Conservation (phyloP, 306 rosid species). For the Pterocarpus macrocarpus region DNA sequence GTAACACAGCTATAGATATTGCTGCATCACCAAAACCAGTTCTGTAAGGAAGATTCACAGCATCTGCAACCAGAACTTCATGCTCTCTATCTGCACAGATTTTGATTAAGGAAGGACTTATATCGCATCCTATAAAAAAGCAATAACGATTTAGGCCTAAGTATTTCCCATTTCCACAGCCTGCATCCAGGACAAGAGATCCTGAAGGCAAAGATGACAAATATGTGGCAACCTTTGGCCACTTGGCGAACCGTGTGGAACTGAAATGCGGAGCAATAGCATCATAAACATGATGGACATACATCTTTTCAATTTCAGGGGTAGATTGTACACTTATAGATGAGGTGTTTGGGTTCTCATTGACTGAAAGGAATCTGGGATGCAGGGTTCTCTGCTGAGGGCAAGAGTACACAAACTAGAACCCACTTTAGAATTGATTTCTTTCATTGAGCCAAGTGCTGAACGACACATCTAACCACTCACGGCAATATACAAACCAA, state of each 20-base stretch:
- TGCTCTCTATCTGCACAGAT: conserved; percentile 82
- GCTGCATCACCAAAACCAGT: conserved; percentile 93
- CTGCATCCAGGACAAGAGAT: conserved; percentile 87
- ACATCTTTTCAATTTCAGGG: conserved; percentile 94
- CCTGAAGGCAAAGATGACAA: conserved; percentile 75
- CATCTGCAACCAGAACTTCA: conserved; percentile 91
- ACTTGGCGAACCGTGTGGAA: conserved; percentile 87
- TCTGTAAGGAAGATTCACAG: conserved; percentile 86
- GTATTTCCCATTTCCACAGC: conserved; percentile 97
- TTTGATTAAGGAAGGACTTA: conserved; percentile 80
- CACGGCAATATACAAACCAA: conserved; percentile 37
- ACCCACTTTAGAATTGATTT: conserved; percentile 52
- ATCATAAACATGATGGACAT: conserved; percentile 86
- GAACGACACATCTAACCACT: conserved; percentile 37
- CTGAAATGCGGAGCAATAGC: conserved; percentile 97
- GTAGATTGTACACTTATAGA: conserved; percentile 64
- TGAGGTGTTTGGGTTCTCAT: conserved; percentile 28
- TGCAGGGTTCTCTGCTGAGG: conserved; percentile 53
- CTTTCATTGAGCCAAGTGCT: conserved; percentile 60
- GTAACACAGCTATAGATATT: conserved; percentile 89
- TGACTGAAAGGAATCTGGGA: conserved; percentile 40
- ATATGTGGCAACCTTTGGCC: conserved; percentile 93
- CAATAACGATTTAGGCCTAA: conserved; percentile 71
- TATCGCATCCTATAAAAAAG: conserved; percentile 84
- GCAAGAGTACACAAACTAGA: conserved; percentile 26